These are phyloP conservation scores for Pyracantha coccinea DNA, from an alignment of 331 rosid genomes.

Conservation along the genomic window DNA sequence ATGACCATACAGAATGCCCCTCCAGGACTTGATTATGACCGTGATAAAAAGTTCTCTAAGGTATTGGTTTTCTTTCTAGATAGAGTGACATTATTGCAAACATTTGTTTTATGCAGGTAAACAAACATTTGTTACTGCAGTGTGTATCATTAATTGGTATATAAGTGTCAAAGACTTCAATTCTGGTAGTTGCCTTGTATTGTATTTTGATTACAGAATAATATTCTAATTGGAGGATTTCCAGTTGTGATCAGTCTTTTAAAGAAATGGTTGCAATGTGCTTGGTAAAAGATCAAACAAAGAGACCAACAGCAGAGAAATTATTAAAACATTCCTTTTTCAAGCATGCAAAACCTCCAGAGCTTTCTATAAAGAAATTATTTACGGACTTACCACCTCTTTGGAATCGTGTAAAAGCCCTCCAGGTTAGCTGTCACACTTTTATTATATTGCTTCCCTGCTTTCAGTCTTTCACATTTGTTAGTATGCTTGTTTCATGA, in stretches of 20 bases:
- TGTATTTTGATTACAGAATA: constrained; percentile 23
- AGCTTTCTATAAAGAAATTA: constrained; percentile 80
- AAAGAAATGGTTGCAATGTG: constrained; percentile 99
- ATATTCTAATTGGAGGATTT: constrained; percentile 88
- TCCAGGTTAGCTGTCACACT: constrained; percentile 57
- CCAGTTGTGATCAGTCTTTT: constrained; percentile 99
- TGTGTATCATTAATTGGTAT: background rate
- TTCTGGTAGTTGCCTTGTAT: constrained; percentile 2
- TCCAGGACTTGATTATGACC: constrained; percentile 98
- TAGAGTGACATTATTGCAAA: background rate
- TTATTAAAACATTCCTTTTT: constrained; percentile 86
- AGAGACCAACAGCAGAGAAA: constrained; percentile 93
- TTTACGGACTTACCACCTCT: constrained; percentile 89
- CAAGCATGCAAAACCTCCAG: constrained; percentile 81
- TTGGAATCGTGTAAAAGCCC: constrained; percentile 89
- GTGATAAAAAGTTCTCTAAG: constrained; percentile 96
- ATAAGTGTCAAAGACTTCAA: constrained; percentile 8
- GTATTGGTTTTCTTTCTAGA: constrained; percentile 80
- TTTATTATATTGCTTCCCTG: constrained; percentile 4
- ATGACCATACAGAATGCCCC: constrained; percentile 99
- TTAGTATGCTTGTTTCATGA: constrained; percentile 15
- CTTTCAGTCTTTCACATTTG: constrained; percentile 12
- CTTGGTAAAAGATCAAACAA: constrained; percentile 96
- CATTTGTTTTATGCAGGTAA: background rate
- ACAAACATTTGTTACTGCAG: background rate